Percentiles rank a stretch among this genome's conserved stretches.
phyloP scores from a whole-genome alignment of 169 alveolate species.

The Plasmodium gaboni region DNA sequence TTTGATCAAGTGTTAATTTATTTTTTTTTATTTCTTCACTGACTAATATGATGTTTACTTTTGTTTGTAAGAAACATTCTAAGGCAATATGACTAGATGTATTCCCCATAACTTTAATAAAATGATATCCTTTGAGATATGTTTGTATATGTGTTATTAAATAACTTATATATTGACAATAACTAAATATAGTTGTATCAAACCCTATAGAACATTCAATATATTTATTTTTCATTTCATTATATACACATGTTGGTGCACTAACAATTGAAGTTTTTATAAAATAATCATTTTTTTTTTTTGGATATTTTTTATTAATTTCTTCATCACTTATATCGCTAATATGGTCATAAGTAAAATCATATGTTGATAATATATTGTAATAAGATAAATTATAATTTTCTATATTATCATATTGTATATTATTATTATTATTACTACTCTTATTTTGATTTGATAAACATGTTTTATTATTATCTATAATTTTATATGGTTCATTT shows the following conservation, averaged over 20 bases:
- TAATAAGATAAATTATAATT: too few relatives aligned
- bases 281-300: slow-evolving; percentile 53
- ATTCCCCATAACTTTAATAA: slow-evolving; percentile 95
- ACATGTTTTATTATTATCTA: too few relatives aligned
- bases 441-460: background rate
- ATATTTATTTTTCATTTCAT: slow-evolving; percentile 93
- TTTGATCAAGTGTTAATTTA: slow-evolving; percentile 86
- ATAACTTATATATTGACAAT: slow-evolving; percentile 93
- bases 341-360: slow-evolving; percentile 25
- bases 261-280: slow-evolving; percentile 90
- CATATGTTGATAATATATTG: background rate
- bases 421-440: background rate
- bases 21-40: slow-evolving; percentile 93
- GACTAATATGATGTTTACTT: slow-evolving; percentile 91
- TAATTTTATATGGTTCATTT: too few relatives aligned
- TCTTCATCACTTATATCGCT: slow-evolving; percentile 67
- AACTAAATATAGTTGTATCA: slow-evolving; percentile 96
- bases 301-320: slow-evolving; percentile 30
- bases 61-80: slow-evolving; percentile 94
- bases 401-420: too few relatives aligned
- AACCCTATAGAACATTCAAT: slow-evolving; percentile 96
- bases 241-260: slow-evolving; percentile 96
- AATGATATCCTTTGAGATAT: slow-evolving; percentile 91
- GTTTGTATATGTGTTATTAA: slow-evolving; percentile 89
- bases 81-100: slow-evolving; percentile 95